phyloP scores from a whole-genome alignment of 495 filamentous ascomycete species.

The Rusavskia elegans region DNA sequence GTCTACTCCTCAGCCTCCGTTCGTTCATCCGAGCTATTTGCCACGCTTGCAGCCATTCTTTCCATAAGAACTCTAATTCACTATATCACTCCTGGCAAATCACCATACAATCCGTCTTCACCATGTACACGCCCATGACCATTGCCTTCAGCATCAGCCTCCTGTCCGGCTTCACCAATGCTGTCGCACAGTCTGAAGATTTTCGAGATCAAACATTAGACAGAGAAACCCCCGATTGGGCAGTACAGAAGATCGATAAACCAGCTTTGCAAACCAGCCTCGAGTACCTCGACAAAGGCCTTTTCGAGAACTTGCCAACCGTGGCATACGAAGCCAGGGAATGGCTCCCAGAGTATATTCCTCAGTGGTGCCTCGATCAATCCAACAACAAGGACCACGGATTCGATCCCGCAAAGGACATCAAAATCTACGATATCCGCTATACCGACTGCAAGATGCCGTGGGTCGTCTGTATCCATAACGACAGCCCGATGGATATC shows the following conservation, averaged over 20 bases:
- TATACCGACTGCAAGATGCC: constrained; percentile 15
- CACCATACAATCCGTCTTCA: too few species aligned
- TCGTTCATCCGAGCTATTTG: too few species aligned
- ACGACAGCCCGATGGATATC: constrained; percentile 2
- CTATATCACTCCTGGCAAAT: too few species aligned
- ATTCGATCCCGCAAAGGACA: constrained; percentile 9
- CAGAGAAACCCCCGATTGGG: too few species aligned
- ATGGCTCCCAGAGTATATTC: constrained; percentile 12
- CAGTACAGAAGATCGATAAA: constrained; percentile 3
- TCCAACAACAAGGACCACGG: constrained; percentile 10
- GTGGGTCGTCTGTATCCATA: constrained; percentile 21
- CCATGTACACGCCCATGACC: background rate
- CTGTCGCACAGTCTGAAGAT: too few species aligned
- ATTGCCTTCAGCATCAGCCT: background rate
- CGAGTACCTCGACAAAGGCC: constrained; percentile 7
- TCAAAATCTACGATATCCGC: constrained; percentile 16
- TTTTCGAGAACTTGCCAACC: constrained; percentile 1
- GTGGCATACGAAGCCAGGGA: constrained; percentile 3
- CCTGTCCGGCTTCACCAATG: background rate
- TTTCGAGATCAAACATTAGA: too few species aligned
- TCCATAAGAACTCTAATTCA: too few species aligned
- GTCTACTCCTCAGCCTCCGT: too few species aligned
- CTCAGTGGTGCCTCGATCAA: background rate
- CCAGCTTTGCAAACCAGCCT: constrained; percentile 1
- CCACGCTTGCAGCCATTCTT: too few species aligned